phyloP scores from a whole-genome alignment of 306 rosid genomes.

The Prunus kanzakura region DNA sequence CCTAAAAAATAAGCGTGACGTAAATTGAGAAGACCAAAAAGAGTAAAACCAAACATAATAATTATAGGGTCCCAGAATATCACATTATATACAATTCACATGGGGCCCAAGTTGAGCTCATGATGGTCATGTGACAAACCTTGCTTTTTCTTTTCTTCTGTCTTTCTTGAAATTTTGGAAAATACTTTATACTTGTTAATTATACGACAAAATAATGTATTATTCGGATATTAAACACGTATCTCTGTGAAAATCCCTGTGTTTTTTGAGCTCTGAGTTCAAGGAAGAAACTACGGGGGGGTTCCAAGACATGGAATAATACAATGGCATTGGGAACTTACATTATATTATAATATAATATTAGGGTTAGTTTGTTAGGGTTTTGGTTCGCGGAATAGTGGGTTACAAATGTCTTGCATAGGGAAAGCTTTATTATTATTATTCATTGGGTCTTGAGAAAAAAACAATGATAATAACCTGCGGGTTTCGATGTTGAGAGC shows the following conservation, averaged over 20 bases:
- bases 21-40: background rate
- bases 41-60: conserved; percentile 11
- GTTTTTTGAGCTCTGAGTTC: background rate
- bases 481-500: conserved; percentile 17
- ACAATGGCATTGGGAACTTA: conserved; percentile 24
- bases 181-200: too few species aligned
- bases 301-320: conserved; percentile 17
- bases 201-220: too few species aligned
- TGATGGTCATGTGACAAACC: conserved; percentile 22
- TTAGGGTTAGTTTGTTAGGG: conserved; percentile 20
- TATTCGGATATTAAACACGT: too few species aligned
- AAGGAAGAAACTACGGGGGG: background rate
- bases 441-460: conserved; percentile 16
- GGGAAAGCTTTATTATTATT: background rate
- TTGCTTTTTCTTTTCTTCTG: background rate
- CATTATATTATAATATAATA: background rate
- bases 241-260: background rate
- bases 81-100: background rate
- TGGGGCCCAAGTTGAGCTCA: conserved; percentile 9
- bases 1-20: too few species aligned
- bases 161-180: background rate
- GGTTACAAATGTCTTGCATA: conserved; percentile 27
- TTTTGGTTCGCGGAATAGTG: background rate
- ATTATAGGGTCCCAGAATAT: conserved; percentile 4
- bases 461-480: background rate